A percentile compares a stretch with the other conserved stretches of the same genome.
Conservation (phyloP, 306 rosid species). For the Biancaea sappan region DNA sequence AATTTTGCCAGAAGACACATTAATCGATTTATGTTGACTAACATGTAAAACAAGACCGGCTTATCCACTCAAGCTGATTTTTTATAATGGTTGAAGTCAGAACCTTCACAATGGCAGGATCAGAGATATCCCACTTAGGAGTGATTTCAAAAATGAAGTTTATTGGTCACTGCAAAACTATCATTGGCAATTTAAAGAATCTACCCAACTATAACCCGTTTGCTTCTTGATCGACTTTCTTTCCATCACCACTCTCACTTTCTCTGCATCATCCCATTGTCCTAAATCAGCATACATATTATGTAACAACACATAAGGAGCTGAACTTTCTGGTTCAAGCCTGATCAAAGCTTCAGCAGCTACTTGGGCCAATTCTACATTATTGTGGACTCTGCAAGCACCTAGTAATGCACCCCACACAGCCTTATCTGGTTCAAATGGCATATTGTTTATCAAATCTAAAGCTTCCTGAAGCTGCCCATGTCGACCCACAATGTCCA, state of each 20-base stretch:
- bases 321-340: conserved; percentile 60
- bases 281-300: conserved; percentile 55
- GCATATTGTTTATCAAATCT: conserved; percentile 46
- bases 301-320: conserved; percentile 51
- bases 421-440: conserved; percentile 50
- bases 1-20: conserved; percentile 23
- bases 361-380: conserved; percentile 44
- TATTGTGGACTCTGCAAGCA: conserved; percentile 51
- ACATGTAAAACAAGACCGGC: neutral
- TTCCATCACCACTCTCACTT: conserved; percentile 47
- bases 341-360: conserved; percentile 52
- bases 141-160: conserved; percentile 14
- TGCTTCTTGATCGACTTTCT: conserved; percentile 48
- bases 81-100: conserved; percentile 5
- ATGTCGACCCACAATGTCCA: conserved; percentile 54
- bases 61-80: conserved; percentile 17
- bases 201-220: conserved; percentile 53
- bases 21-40: conserved; percentile 26
- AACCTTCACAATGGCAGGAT: conserved; percentile 25
- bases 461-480: conserved; percentile 54
- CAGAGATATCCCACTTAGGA: conserved; percentile 19
- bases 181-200: conserved; percentile 33
- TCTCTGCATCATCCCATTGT: conserved; percentile 56
- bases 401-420: conserved; percentile 61
- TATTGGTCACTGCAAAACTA: conserved; percentile 1